A percentile compares a stretch with the other conserved stretches of the same genome.
These are phyloP conservation scores for Fusarium phyllophilum DNA, from an alignment of 2,329 filamentous ascomycete species.

Conservation along the genomic window DNA sequence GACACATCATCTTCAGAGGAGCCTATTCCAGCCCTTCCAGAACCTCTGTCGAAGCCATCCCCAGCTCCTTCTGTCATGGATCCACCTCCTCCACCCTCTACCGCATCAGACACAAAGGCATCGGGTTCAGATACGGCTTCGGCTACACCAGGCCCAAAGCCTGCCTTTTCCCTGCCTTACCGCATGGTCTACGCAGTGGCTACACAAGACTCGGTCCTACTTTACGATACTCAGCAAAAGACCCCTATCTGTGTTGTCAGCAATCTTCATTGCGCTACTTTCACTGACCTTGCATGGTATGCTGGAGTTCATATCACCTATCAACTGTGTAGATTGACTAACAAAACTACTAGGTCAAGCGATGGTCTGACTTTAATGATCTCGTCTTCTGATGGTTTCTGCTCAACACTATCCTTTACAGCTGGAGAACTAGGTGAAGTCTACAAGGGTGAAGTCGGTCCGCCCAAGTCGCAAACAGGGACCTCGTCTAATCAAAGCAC, in stretches of 20 bases:
- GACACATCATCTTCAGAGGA: slow-evolving; percentile 92
- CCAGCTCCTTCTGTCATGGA: slow-evolving; percentile 77
- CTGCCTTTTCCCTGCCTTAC: slow-evolving; percentile 87
- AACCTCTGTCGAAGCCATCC: slow-evolving; percentile 75
- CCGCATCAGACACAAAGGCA: slow-evolving; percentile 63
- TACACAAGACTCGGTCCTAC: slow-evolving; percentile 91
- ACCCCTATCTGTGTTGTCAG: slow-evolving; percentile 94
- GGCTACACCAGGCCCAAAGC: slow-evolving; percentile 67
- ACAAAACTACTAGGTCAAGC: slow-evolving; percentile 54
- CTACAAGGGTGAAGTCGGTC: slow-evolving; percentile 76
- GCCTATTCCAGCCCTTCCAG: slow-evolving; percentile 83
- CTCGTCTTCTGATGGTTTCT: slow-evolving; percentile 98
- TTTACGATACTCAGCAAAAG: slow-evolving; percentile 97
- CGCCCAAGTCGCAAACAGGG: slow-evolving; percentile 56
- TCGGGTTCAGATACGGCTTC: slow-evolving; percentile 56
- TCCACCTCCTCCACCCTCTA: slow-evolving; percentile 73
- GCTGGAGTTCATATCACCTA: slow-evolving; percentile 40
- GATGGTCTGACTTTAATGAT: slow-evolving; percentile 76
- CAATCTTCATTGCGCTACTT: slow-evolving; percentile 96
- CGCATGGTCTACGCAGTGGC: slow-evolving; percentile 97
- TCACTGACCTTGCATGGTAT: slow-evolving; percentile 95
- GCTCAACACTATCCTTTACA: slow-evolving; percentile 87
- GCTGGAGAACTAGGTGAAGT: slow-evolving; percentile 85
- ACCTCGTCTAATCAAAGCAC: slow-evolving; percentile 71
- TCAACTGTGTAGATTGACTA: slow-evolving; percentile 34